These are phyloP conservation scores for Nicotiana benthamiana DNA, from an alignment of 257 asterid species.

Conservation along the genomic window DNA sequence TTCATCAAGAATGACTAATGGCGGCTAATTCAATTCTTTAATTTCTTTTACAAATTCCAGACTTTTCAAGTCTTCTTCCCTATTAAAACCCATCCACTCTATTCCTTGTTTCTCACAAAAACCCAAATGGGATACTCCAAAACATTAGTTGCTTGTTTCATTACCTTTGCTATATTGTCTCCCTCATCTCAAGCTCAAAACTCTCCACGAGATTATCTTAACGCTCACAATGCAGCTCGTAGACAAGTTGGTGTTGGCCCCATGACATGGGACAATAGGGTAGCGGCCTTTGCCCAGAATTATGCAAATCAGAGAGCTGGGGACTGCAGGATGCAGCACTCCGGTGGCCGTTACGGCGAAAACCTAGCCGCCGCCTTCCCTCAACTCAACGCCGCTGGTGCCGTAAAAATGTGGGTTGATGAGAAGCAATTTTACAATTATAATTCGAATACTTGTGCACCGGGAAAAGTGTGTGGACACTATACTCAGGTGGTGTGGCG, in stretches of 20 bases:
- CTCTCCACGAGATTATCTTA: conserved; percentile 28
- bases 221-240: conserved; percentile 39
- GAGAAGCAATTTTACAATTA: conserved; percentile 23
- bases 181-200: conserved; percentile 24
- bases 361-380: conserved; percentile 31
- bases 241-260: conserved; percentile 28
- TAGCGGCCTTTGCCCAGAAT: conserved; percentile 34
- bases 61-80: background rate
- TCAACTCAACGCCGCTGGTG: conserved; percentile 16
- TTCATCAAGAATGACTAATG: background rate
- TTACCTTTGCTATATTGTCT: background rate
- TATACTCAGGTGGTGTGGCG: conserved; percentile 21
- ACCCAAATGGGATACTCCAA: background rate
- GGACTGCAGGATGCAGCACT: conserved; percentile 36
- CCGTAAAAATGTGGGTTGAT: conserved; percentile 31
- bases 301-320: conserved; percentile 29
- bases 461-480: conserved; percentile 19
- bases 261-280: conserved; percentile 31
- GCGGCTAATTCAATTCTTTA: background rate
- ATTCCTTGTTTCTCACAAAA: background rate
- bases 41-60: background rate
- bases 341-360: conserved; percentile 32
- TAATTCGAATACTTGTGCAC: conserved; percentile 19
- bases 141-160: background rate
- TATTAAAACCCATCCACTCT: background rate